Evolutionary conservation across 208 protist species (phyloP), one percentile per base, ranked within the genome.

Genomic region (Herpetomonas tarakana): DNA sequence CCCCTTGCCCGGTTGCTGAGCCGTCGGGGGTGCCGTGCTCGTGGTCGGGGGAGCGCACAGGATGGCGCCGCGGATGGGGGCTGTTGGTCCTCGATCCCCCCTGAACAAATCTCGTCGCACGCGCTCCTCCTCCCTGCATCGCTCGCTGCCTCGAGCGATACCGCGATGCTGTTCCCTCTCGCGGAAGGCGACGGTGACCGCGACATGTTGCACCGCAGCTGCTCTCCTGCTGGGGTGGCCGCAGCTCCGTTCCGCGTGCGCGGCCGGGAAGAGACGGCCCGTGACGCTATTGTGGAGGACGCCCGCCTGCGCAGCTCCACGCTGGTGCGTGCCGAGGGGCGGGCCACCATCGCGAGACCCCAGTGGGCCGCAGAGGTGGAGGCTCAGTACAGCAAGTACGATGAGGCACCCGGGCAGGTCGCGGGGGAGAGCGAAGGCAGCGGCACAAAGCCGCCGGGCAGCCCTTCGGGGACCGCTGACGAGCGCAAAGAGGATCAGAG

Each of bases 231-330:
- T n/a, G 51, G 45, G 47, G 31, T 60, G 46, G 14, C 25, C 25
- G 49, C 65, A 27, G 12, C 64, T 44, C 68, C 66, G 2, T 62
- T 76, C 44, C 30, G 53, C 11, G 75, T 66, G 11, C 65, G 62
- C 35, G 65, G 62, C 47, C 55, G 57, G 31, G 65, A 67, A 9
- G 70, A 71, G 49, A 29, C 68, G 31, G 56, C 54, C 26, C 22
- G 61, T 22, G 52, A 66, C n/a, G 46, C 58, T 29, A 29, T 19
- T n/a, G 54, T 22, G 7, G 41, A 73, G 56, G 71, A 68, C 14
- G 24, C 50, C 9, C 24, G 28, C 9, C 24, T 55, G 50, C 50
- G 24, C 25, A 22, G 28, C 50, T 30, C 50, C 24, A 55, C 50
- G 7, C 19, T 45, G 1, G 58, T 31, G 22, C 58, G 44, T 46